Base-by-base conservation (phyloP, 2,329 filamentous ascomycete species). In the Trichoderma arundinaceum region DNA sequence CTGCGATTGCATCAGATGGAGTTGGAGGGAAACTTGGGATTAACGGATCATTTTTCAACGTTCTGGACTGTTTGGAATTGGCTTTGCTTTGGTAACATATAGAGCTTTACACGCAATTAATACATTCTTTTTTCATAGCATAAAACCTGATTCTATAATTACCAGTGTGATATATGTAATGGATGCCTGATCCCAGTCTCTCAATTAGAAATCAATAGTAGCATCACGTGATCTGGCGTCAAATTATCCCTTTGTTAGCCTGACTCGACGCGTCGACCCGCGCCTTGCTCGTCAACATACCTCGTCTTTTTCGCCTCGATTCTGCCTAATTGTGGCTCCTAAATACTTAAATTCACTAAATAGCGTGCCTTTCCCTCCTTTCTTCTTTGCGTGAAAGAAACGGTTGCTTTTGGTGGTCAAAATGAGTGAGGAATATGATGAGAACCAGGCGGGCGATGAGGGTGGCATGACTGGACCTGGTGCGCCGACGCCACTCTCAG, bases 401-500 rank as follows among this genome's bases (percentile, higher is more conserved):
- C 8, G 1, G 1, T 56, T 17, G 7, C 15, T 43, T 59, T 22
- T 12, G 28, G 44, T 33, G 44, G 28, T 48, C 49, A 75, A 58
- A 57, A 84, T 85, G 83, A 79, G 80, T 13, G 77, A 81, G 44
- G 77, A 90, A 68, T 87, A 88, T 43, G 91, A 96, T 70, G 89
- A 90, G 52, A 85, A 85, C 65, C 86, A 88, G 71, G 77, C 73
- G 70, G 82, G 74, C 65, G 93, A 95, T 65, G 92, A 96, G 67
- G 84, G 85, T 72, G 86, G 88, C 68, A 85, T 88, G 74, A 88
- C 90, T 64, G 93, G 91, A 10, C 94, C 94, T 66, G 95, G 95
- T 69, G 95, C 95, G n/a, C 95, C 95, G 2, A 97, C 94, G 64
- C 93, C 94, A 53, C 84, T 99, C 33, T 83, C 86, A 54, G 91